A percentile compares a stretch with the other conserved stretches of the same genome.
Evolutionary conservation across 192 early-diverging fungal species (phyloP).

Genomic region (Thamnidium elegans): DNA sequence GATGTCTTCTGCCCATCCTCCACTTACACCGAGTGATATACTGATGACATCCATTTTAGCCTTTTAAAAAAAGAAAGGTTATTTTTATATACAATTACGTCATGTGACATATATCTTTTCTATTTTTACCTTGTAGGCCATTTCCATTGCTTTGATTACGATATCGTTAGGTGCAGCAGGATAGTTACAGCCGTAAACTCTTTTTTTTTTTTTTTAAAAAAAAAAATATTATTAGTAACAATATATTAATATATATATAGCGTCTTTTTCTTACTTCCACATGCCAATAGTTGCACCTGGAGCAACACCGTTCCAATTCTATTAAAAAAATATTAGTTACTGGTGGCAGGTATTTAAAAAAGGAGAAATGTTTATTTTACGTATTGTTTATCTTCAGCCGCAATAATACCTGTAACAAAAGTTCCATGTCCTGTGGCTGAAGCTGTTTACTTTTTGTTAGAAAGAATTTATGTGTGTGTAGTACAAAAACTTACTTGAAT

Average conservation of each 20-base stretch:
- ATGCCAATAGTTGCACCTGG: slow-evolving; percentile 68
- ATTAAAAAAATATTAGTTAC: slow-evolving; percentile 13
- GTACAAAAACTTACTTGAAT: slow-evolving; percentile 17
- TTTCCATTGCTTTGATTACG: slow-evolving; percentile 73
- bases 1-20: slow-evolving; percentile 60
- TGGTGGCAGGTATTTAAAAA: background rate
- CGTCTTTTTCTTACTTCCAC: slow-evolving; percentile 51
- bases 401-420: slow-evolving; percentile 61
- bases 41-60: slow-evolving; percentile 77
- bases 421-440: slow-evolving; percentile 58
- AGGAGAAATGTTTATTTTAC: background rate
- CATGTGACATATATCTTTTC: background rate
- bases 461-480: background rate
- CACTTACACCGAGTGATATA: slow-evolving; percentile 73
- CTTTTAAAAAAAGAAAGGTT: slow-evolving; percentile 8
- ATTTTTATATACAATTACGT: background rate
- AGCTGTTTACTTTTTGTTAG: background rate
- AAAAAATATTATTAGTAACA: background rate
- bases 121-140: slow-evolving; percentile 50
- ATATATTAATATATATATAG: background rate
- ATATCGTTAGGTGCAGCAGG: slow-evolving; percentile 61
- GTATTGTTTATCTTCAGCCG: slow-evolving; percentile 31
- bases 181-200: slow-evolving; percentile 74
- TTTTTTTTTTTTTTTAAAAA: too few species aligned
- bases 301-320: slow-evolving; percentile 58